A percentile compares a stretch with the other conserved stretches of the same genome.
Evolutionary conservation across 2,329 filamentous ascomycete genomes (phyloP).

Genomic region (Sphaerostilbella broomeana): DNA sequence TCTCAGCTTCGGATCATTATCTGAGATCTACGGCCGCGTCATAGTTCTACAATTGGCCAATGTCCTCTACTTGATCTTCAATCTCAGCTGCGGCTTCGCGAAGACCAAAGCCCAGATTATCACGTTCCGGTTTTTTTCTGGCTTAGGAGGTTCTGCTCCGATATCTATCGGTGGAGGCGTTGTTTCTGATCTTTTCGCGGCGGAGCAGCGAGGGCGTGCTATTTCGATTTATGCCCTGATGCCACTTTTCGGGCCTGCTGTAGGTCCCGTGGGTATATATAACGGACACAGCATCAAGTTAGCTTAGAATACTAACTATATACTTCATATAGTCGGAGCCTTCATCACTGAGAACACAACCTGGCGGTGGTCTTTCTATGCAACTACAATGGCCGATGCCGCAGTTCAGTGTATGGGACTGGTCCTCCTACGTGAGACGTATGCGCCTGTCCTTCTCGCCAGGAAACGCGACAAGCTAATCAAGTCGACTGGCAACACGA

Average conservation of each 20-base stretch:
- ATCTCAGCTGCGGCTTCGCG: slow-evolving; percentile 53
- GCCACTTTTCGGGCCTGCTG: slow-evolving; percentile 49
- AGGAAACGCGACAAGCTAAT: slow-evolving; percentile 52
- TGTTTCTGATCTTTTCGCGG: slow-evolving; percentile 53
- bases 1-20: no score
- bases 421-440: slow-evolving; percentile 56
- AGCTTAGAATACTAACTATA: no score
- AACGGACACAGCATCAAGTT: no score
- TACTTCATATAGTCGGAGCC: slow-evolving; percentile 36
- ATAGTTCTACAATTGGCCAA: slow-evolving; percentile 43
- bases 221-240: slow-evolving; percentile 58
- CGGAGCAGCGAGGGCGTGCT: slow-evolving; percentile 53
- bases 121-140: slow-evolving; percentile 54
- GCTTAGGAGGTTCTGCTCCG: slow-evolving; percentile 54
- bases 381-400: slow-evolving; percentile 56
- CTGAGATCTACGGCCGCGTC: slow-evolving; percentile 52
- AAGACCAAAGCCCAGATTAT: slow-evolving; percentile 56
- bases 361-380: slow-evolving; percentile 70
- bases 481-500: slow-evolving; percentile 49
- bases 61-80: slow-evolving; percentile 52
- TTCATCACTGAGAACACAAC: slow-evolving; percentile 42
- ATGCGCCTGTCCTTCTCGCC: slow-evolving; percentile 52
- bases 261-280: slow-evolving; percentile 47
- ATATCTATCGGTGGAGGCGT: slow-evolving; percentile 63
- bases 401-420: slow-evolving; percentile 52